A percentile compares a stretch with the other conserved stretches of the same genome.
Conservation (phyloP, 2,329 filamentous ascomycete genomes). For the Calonectria ilicicola region DNA sequence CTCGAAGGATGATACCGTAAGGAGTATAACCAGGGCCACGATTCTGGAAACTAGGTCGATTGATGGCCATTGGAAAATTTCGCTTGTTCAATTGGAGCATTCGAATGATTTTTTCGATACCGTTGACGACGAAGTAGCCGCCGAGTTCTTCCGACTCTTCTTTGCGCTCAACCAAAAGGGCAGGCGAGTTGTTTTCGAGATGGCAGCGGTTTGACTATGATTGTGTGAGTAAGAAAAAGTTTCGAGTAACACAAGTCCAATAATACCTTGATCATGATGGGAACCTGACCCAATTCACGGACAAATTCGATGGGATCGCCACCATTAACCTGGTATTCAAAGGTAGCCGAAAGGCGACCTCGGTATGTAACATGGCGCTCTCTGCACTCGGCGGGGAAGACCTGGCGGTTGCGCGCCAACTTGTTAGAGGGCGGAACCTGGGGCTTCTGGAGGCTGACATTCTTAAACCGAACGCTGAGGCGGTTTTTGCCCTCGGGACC, state of each 20-base stretch:
- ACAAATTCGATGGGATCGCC: constrained; percentile 86
- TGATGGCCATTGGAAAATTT: constrained; percentile 96
- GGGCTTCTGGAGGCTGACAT: constrained; percentile 86
- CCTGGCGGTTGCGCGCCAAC: constrained; percentile 83
- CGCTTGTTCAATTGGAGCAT: constrained; percentile 90
- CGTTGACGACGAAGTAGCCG: constrained; percentile 97
- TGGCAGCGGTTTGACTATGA: constrained; percentile 88
- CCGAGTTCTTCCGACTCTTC: constrained; percentile 97
- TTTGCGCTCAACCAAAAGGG: constrained; percentile 84
- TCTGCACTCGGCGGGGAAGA: constrained; percentile 92
- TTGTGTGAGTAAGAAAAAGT: constrained; percentile 28
- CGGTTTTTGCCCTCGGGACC: constrained; percentile 75
- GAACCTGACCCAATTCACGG: constrained; percentile 88
- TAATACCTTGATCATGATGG: constrained; percentile 90
- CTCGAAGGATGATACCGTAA: constrained; percentile 91
- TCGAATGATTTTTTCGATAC: constrained; percentile 96
- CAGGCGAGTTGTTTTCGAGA: constrained; percentile 86
- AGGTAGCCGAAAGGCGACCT: constrained; percentile 83
- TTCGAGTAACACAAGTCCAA: background rate
- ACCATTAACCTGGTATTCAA: constrained; percentile 90
- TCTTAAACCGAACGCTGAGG: constrained; percentile 81
- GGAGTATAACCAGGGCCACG: constrained; percentile 90
- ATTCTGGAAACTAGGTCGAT: constrained; percentile 88
- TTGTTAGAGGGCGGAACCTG: constrained; percentile 86
- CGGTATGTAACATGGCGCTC: constrained; percentile 93